A percentile compares a stretch with the other conserved stretches of the same genome.
These are phyloP conservation scores for Capsella rubella DNA, from an alignment of 441 rosid species.

Conservation along the genomic window DNA sequence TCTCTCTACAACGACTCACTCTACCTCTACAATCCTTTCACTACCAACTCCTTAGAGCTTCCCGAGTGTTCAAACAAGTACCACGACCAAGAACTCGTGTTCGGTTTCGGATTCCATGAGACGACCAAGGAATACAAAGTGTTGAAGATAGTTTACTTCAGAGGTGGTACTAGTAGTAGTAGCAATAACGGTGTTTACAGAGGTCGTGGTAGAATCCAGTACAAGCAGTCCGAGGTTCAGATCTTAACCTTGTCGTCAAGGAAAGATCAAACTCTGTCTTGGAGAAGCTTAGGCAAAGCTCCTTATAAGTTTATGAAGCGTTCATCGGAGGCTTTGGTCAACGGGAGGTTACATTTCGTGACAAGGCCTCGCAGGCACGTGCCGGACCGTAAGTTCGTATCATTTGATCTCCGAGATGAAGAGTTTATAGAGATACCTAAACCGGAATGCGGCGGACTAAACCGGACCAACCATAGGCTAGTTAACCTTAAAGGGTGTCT, in stretches of 20 bases:
- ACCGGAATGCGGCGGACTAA: slow-evolving; percentile 70
- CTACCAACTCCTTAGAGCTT: slow-evolving; percentile 56
- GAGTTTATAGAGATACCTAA: slow-evolving; percentile 71
- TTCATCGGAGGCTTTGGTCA: slow-evolving; percentile 67
- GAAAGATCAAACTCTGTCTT: slow-evolving; percentile 41
- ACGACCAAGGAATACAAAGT: slow-evolving; percentile 65
- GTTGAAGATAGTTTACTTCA: slow-evolving; percentile 75
- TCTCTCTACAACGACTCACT: slow-evolving; percentile 68
- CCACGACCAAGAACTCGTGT: slow-evolving; percentile 72
- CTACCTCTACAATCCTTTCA: slow-evolving; percentile 79
- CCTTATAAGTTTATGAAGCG: slow-evolving; percentile 57
- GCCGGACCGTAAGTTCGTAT: slow-evolving; percentile 64
- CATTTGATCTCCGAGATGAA: slow-evolving; percentile 79
- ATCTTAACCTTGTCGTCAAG: slow-evolving; percentile 61
- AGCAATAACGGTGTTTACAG: slow-evolving; percentile 23
- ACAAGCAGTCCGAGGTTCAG: slow-evolving; percentile 79
- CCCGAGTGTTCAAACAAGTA: slow-evolving; percentile 62
- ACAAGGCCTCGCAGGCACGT: slow-evolving; percentile 60
- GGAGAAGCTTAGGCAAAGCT: slow-evolving; percentile 77
- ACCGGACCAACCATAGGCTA: slow-evolving; percentile 64
- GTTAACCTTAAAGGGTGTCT: slow-evolving; percentile 65
- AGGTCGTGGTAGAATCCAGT: slow-evolving; percentile 53
- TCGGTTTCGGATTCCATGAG: slow-evolving; percentile 80
- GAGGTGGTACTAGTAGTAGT: slow-evolving; percentile 46
- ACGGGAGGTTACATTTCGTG: slow-evolving; percentile 88